Conservation (phyloP, 2,329 filamentous ascomycete species). For the Stemphylium lycopersici region DNA sequence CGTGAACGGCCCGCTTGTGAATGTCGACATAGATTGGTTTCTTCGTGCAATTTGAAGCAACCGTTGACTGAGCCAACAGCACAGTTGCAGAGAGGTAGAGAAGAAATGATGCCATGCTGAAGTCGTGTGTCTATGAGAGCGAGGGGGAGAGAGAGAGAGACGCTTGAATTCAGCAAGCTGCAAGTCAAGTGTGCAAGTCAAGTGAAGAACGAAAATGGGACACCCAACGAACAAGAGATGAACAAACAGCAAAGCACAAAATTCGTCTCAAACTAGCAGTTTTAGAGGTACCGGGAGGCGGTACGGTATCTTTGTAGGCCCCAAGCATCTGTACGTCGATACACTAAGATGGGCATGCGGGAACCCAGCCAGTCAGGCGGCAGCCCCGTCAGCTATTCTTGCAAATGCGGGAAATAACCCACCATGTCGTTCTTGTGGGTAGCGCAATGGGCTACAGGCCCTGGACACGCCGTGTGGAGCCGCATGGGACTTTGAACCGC, state of each 20-base stretch:
- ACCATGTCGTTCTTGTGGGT: conserved; percentile 24
- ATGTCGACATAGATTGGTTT: conserved; percentile 54
- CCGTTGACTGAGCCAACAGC: conserved; percentile 45
- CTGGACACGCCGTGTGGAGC: conserved; percentile 30
- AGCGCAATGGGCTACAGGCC: conserved; percentile 19
- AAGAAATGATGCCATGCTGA: conserved; percentile 37
- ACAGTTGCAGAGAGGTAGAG: conserved; percentile 39
- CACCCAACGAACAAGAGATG: conserved; percentile 17
- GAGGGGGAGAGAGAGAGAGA: conserved; percentile 9
- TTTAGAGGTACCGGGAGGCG: conserved; percentile 25
- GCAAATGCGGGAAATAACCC: conserved; percentile 20
- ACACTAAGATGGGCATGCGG: conserved; percentile 33
- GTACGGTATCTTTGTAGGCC: conserved; percentile 44
- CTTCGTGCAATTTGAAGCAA: conserved; percentile 49
- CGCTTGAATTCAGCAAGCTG: conserved; percentile 41
- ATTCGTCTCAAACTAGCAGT: conserved; percentile 28
- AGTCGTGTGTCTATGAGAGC: neutral
- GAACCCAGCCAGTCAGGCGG: conserved; percentile 33
- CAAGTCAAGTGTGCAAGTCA: conserved; percentile 21
- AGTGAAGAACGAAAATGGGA: conserved; percentile 14
- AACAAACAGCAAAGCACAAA: conserved; percentile 24
- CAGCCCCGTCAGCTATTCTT: conserved; percentile 34
- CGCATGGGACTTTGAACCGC: conserved; percentile 25
- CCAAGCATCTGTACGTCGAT: conserved; percentile 24
- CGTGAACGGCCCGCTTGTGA: conserved; percentile 52